Evolutionary conservation across 306 rosid genomes (phyloP), one percentile per base, ranked within the genome.

Genomic region (Quercus dentata): DNA sequence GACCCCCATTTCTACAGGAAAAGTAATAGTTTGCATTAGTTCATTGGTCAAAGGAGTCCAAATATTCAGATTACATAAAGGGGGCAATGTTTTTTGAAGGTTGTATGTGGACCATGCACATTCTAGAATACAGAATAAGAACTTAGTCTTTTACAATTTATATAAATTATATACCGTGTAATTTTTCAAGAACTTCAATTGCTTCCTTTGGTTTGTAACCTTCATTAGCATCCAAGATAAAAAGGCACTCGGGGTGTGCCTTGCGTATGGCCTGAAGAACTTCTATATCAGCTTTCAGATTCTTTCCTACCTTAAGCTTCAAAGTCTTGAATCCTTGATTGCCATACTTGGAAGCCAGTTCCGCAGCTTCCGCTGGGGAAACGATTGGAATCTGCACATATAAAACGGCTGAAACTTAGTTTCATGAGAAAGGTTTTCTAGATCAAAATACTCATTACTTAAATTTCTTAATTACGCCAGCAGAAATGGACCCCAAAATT

Each of bases 191-290:
- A 87, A 91, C 97, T 83, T 91, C 91, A 83, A 90, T 89, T 76
- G 99, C 99, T 88, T 95, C 98, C 31, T 81, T 73, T 25, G 94
- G 78, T 69, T 70, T 88, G 76, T 95, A 95, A 38, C 99, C 99
- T 81, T 95, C 98, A 9, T 95, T 92, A 68, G 99, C 97, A 88
- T 95, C 99, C 58, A 95, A 90, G 90, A 95, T 92, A 83, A 95
- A 92, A 72, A 61, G 77, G 77, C 97, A 91, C 57, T 81, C 81
- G 3, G 99, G 97, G 82, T 95, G 97, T 19, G 90, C 91, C 52
- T n/a, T 79, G 20, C 92, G 87, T 75, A 95, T 92, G 59, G 97
- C 90, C 85, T 81, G 90, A 85, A 95, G 96, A 83, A 91, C 99
- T 87, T 91, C 91, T 51, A 91, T 86, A 75, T 95, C 99, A 76